phyloP scores from a whole-genome alignment of 352 stramenopile genomes.

The Globisporangium ultimum region DNA sequence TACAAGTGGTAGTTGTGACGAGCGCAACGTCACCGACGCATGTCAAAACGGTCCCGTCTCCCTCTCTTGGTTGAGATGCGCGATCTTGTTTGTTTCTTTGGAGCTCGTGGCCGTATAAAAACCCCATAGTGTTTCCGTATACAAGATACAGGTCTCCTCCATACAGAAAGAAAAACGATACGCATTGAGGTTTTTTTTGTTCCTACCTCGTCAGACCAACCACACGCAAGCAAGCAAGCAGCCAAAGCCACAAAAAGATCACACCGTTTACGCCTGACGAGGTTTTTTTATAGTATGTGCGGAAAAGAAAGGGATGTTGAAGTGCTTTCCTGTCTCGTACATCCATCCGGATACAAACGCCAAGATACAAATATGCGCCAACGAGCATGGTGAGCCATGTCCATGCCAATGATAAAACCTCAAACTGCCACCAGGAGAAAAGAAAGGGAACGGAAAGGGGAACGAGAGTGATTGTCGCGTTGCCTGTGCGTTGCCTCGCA shows the following conservation, averaged over 20 bases:
- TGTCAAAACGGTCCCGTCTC: constrained; percentile 15
- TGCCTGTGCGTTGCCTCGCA: background rate
- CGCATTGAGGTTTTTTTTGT: constrained; percentile 4
- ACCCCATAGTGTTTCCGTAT: constrained; percentile 23
- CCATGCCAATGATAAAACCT: too few species aligned
- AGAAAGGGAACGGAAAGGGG: too few species aligned
- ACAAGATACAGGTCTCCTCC: constrained; percentile 5
- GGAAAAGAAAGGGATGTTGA: constrained; percentile 5
- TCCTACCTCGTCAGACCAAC: too few species aligned
- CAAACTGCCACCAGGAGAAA: too few species aligned
- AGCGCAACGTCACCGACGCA: constrained; percentile 33
- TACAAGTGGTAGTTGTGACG: constrained; percentile 17
- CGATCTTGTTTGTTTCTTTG: constrained; percentile 1
- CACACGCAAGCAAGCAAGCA: too few species aligned
- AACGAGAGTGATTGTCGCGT: constrained; percentile 1
- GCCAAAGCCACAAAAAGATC: background rate
- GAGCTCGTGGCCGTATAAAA: background rate
- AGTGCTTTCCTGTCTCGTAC: constrained; percentile 1
- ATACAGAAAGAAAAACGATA: background rate
- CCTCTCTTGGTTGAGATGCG: constrained; percentile 3
- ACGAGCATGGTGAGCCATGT: too few species aligned
- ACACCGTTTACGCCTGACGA: background rate
- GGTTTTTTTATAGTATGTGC: constrained; percentile 2
- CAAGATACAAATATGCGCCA: too few species aligned
- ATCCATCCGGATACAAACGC: background rate